Base-by-base conservation (phyloP, 2,329 filamentous ascomycete genomes). In the Rhynchosporium graminicola region DNA sequence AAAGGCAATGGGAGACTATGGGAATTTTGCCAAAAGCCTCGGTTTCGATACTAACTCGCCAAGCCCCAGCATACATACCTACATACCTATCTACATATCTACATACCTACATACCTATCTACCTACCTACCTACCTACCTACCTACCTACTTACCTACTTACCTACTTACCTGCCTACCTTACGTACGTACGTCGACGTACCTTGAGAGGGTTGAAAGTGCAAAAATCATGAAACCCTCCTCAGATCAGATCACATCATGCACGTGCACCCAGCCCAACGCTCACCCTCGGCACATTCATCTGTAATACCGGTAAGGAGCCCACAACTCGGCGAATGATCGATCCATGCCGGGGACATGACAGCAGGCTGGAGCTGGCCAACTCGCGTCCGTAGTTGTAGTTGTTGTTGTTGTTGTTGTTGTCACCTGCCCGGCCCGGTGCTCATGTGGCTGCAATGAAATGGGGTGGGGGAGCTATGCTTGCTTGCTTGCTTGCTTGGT, bases 361-460 rank as follows among this genome's bases (percentile, higher is more conserved):
- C 28, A 38, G 15, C 47, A 36, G 50, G 59, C 59, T 59, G 58
- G 29, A 33, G 33, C 36, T n/a, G 54, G 59, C 50, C 48, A 47
- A 12, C 46, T 12, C 31, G 28, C 57, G 61, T 20, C 20, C 20
- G 20, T 20, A 20, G 20, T 20, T 1, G n/a, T 20, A 20, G 20
- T 20, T 1, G 20, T 20, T 20, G 20, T 20, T 20, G 20, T 20
- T 20, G 20, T 20, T 20, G 20, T 20, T 20, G 20, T 20, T 20
- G 58, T 65, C 62, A 65, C 59, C 60, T 67, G 65, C 46, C 55
- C 64, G 42, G 40, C 46, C 55, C 64, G 42, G 40, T 54, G 15
- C 60, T 52, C 63, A 62, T 59, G 57, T 55, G 57, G 42, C 4
- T n/a, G 20, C 20, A 20, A 20, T 20, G 20, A 20, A 20, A 20